Conservation (phyloP, 805 yeast species). For the Lipomyces yamadae region DNA sequence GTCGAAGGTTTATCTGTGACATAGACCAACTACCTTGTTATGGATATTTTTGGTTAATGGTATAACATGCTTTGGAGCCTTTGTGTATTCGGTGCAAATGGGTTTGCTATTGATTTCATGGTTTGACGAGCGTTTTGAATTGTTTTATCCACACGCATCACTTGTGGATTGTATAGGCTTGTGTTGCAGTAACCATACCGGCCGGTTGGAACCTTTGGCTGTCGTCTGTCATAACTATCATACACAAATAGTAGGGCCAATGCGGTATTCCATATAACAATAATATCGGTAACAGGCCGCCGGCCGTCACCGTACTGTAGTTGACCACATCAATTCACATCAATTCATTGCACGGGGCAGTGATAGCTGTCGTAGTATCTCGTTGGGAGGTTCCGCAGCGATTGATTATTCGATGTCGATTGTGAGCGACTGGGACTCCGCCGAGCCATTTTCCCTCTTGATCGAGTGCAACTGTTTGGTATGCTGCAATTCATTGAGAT, state of each 20-base stretch:
- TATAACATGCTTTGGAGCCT: background rate
- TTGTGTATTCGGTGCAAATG: background rate
- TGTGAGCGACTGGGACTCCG: background rate
- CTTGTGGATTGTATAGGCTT: background rate
- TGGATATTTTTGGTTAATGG: background rate
- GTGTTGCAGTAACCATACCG: background rate
- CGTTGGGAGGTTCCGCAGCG: too few relatives aligned
- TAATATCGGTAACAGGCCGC: background rate
- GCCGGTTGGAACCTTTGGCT: background rate
- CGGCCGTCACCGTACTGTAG: background rate
- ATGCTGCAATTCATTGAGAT: slow-evolving; percentile 1
- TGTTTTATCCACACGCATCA: background rate
- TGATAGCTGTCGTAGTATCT: too few relatives aligned
- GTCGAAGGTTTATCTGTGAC: slow-evolving; percentile 9
- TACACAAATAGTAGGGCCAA: background rate
- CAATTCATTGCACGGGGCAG: too few relatives aligned
- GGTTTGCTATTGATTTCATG: background rate
- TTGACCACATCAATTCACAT: too few relatives aligned
- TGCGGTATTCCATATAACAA: background rate
- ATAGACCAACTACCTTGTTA: background rate
- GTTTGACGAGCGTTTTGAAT: too few relatives aligned
- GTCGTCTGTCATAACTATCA: background rate
- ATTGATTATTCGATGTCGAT: slow-evolving; percentile 1
- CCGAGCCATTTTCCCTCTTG: background rate
- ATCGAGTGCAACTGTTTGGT: background rate